These are phyloP conservation scores for Auricularia sp. DNA, from an alignment of 768 basidiomycete species.

Conservation along the genomic window DNA sequence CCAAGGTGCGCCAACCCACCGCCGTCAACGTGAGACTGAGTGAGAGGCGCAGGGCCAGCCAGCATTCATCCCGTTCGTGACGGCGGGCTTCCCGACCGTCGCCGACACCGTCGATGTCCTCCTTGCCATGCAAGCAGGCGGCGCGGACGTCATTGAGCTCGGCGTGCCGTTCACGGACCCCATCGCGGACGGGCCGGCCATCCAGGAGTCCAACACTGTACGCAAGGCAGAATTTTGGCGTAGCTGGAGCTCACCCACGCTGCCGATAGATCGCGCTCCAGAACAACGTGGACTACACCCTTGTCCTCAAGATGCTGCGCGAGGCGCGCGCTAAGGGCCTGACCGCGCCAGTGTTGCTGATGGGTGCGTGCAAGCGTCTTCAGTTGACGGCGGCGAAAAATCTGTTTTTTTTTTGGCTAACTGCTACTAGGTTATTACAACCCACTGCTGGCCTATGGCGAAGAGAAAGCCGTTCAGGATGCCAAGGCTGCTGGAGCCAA, in stretches of 20 bases:
- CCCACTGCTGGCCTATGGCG: constrained; percentile 88
- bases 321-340: constrained; percentile 78
- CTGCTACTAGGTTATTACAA: constrained; percentile 81
- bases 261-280: constrained; percentile 63
- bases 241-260: constrained; percentile 1
- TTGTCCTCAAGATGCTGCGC: constrained; percentile 60
- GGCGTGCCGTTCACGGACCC: constrained; percentile 96
- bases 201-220: constrained; percentile 91
- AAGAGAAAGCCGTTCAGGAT: constrained; percentile 87
- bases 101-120: constrained; percentile 78
- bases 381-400: not conserved
- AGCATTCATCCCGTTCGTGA: constrained; percentile 80
- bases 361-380: constrained; percentile 47
- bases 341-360: constrained; percentile 78
- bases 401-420: not conserved
- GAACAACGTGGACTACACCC: constrained; percentile 67
- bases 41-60: constrained; percentile 36
- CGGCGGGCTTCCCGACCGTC: constrained; percentile 78
- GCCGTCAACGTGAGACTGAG: constrained; percentile 1
- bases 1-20: constrained; percentile 31
- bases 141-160: constrained; percentile 89
- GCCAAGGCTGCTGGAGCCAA: constrained; percentile 86
- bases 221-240: constrained; percentile 16
- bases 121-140: constrained; percentile 88
- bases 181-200: constrained; percentile 87